Evolutionary conservation across 306 rosid genomes (phyloP).

Genomic region (Lathyrus oleraceus): DNA sequence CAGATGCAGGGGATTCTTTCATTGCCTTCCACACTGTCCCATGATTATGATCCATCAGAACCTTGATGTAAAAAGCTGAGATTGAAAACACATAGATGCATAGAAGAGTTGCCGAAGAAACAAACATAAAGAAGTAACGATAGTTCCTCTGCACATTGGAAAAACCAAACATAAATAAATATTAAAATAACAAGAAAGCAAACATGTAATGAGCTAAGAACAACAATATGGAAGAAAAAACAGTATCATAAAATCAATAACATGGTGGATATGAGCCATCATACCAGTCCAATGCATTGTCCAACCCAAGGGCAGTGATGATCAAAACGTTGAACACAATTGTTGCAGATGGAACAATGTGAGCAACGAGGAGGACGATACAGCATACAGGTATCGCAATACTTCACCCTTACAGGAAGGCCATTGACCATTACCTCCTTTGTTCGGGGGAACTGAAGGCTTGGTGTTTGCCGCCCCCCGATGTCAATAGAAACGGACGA

Average conservation of each 20-base stretch:
- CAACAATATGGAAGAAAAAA: conserved; percentile 11
- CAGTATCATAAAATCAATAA: conserved; percentile 1
- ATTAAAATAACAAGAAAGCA: conserved; percentile 16
- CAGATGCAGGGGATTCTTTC: conserved; percentile 86
- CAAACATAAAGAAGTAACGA: conserved; percentile 86
- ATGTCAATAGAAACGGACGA: conserved; percentile 54
- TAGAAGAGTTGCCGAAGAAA: conserved; percentile 86
- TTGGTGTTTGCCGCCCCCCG: conserved; percentile 83
- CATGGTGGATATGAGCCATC: conserved; percentile 26
- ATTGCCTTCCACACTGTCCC: conserved; percentile 91
- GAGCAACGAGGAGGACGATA: conserved; percentile 99
- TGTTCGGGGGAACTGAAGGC: conserved; percentile 73
- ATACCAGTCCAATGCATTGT: conserved; percentile 95
- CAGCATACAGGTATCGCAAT: conserved; percentile 93
- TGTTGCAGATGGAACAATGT: conserved; percentile 95
- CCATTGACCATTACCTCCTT: conserved; percentile 83
- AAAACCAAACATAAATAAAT: conserved; percentile 31
- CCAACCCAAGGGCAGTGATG: conserved; percentile 99
- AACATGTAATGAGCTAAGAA: conserved; percentile 32
- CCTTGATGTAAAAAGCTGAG: conserved; percentile 82
- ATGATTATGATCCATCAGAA: conserved; percentile 63
- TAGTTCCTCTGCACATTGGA: conserved; percentile 76
- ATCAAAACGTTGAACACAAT: conserved; percentile 95
- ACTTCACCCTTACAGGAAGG: conserved; percentile 71
- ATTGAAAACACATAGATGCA: conserved; percentile 82